These are phyloP conservation scores for Drechslera avenae DNA, from an alignment of 2,329 filamentous ascomycete genomes.

Conservation along the genomic window DNA sequence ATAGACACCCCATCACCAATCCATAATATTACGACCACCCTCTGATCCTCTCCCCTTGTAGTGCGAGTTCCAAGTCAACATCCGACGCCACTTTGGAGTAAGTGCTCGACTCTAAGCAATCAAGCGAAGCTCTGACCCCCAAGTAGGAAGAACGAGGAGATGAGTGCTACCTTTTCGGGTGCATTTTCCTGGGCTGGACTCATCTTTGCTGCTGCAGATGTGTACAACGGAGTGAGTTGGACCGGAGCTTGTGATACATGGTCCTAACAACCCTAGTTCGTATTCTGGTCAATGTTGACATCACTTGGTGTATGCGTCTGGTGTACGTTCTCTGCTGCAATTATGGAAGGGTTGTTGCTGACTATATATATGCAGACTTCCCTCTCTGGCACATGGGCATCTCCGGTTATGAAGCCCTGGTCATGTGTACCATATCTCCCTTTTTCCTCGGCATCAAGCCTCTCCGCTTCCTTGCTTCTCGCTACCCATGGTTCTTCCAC, in stretches of 20 bases:
- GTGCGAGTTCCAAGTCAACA: constrained; percentile 55
- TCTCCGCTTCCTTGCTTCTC: constrained; percentile 69
- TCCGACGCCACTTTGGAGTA: constrained; percentile 66
- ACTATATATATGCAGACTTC: constrained; percentile 66
- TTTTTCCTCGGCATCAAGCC: constrained; percentile 74
- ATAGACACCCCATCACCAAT: constrained; percentile 52
- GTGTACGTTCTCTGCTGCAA: constrained; percentile 66
- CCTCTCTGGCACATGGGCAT: constrained; percentile 99
- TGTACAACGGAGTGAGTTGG: constrained; percentile 82
- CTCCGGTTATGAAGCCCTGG: constrained; percentile 88
- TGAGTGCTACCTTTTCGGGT: constrained; percentile 70
- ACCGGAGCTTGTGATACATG: neutral
- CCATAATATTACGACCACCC: constrained; percentile 39
- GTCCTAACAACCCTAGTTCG: constrained; percentile 64
- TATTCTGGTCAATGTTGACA: constrained; percentile 95
- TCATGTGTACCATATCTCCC: constrained; percentile 84
- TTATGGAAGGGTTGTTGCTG: constrained; percentile 10
- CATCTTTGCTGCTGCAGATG: constrained; percentile 81
- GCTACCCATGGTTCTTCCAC: constrained; percentile 73
- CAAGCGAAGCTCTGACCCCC: constrained; percentile 26
- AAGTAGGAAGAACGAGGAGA: constrained; percentile 73
- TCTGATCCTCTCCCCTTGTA: constrained; percentile 43
- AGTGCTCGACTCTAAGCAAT: constrained; percentile 40
- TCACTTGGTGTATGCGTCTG: constrained; percentile 87
- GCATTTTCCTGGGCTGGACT: constrained; percentile 75